phyloP scores from a whole-genome alignment of 768 basidiomycete species.

The Suillus decipiens region DNA sequence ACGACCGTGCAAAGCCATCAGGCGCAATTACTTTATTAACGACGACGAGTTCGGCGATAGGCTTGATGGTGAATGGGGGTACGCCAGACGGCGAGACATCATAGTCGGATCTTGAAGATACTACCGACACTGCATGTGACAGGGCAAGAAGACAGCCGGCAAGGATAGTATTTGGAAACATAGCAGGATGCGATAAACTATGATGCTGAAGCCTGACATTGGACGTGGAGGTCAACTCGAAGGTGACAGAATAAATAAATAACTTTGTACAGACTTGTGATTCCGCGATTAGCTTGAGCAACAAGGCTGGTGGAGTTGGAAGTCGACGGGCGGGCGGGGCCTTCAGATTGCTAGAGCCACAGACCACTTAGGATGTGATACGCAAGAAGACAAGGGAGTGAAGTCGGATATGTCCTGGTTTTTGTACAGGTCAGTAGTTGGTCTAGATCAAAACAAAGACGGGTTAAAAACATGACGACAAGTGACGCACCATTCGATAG shows the following conservation, averaged over 20 bases:
- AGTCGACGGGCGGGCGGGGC: too few relatives aligned
- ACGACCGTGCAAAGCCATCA: slow-evolving; percentile 49
- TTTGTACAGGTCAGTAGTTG: neutral
- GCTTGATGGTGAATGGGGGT: slow-evolving; percentile 23
- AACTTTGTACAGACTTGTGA: neutral
- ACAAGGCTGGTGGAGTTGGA: neutral
- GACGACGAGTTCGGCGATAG: slow-evolving; percentile 37
- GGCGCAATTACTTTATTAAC: slow-evolving; percentile 47
- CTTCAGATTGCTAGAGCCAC: neutral
- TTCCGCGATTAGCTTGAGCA: neutral
- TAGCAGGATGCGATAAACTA: neutral
- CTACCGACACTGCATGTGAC: slow-evolving; percentile 21
- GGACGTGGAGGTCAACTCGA: neutral
- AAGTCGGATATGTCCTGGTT: neutral
- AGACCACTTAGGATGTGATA: neutral
- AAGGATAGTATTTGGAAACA: neutral
- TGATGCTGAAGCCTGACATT: neutral
- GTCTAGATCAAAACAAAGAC: neutral
- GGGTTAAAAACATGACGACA: neutral
- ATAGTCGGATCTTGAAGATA: slow-evolving; percentile 12
- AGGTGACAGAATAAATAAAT: neutral
- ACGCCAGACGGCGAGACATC: slow-evolving; percentile 6
- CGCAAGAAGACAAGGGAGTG: neutral
- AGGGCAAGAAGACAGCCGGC: neutral
- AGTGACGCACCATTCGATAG: neutral